A percentile compares a stretch with the other conserved stretches of the same genome.
Conservation (phyloP, 495 filamentous ascomycete species). For the Penicillium bovifimosum region DNA sequence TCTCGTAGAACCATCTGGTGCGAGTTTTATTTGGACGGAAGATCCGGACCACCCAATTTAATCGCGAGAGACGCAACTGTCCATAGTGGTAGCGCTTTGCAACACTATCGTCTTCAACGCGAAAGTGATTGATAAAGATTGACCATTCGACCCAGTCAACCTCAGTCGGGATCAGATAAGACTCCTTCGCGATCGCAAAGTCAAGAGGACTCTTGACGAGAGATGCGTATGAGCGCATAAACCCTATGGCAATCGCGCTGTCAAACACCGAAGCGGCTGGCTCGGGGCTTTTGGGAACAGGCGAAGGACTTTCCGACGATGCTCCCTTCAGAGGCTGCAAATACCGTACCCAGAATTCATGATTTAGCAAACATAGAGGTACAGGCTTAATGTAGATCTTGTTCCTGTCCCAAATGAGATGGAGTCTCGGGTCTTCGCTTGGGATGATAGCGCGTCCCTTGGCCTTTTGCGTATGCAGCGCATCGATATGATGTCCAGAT, state of each 20-base stretch:
- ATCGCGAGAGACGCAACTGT: background rate
- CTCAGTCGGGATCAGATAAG: background rate
- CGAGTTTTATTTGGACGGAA: background rate
- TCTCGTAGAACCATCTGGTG: background rate
- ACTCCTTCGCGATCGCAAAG: background rate
- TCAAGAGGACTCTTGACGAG: background rate
- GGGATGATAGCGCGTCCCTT: background rate
- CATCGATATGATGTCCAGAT: background rate
- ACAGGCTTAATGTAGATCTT: background rate
- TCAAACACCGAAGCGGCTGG: background rate
- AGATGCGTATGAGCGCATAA: background rate
- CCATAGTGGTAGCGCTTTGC: background rate
- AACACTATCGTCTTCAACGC: background rate
- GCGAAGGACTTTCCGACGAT: background rate
- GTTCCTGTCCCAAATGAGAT: background rate
- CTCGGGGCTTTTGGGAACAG: background rate
- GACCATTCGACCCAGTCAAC: background rate
- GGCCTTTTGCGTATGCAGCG: background rate
- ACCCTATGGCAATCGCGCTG: background rate
- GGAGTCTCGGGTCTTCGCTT: background rate
- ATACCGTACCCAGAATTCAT: background rate
- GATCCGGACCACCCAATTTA: background rate
- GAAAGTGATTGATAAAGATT: background rate
- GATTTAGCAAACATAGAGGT: background rate
- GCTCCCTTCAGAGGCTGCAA: background rate